These are phyloP conservation scores for Puccinia coronata DNA, from an alignment of 1,284 basidiomycete species.

Conservation along the genomic window DNA sequence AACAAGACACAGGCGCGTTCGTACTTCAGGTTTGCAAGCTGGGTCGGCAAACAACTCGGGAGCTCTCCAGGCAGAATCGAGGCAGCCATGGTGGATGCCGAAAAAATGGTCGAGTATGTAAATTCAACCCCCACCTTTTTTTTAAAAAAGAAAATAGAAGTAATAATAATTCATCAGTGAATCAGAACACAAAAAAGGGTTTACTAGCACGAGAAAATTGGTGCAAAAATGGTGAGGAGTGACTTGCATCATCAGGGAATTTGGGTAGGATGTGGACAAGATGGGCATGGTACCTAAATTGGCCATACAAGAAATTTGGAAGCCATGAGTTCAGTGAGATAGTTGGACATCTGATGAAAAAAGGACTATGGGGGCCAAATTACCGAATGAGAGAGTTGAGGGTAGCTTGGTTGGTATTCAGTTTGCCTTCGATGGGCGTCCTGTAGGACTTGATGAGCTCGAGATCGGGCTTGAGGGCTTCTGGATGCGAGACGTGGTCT, in stretches of 20 bases:
- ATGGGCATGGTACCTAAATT: slow-evolving; percentile 79
- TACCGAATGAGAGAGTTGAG: slow-evolving; percentile 29
- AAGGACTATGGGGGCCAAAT: background rate
- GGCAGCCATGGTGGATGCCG: slow-evolving; percentile 56
- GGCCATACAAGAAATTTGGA: background rate
- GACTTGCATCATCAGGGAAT: slow-evolving; percentile 68
- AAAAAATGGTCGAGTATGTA: slow-evolving; percentile 73
- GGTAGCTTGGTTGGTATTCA: slow-evolving; percentile 18
- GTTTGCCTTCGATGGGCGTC: slow-evolving; percentile 19
- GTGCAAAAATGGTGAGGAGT: background rate
- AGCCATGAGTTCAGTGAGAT: background rate
- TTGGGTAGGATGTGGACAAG: slow-evolving; percentile 75
- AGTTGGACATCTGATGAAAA: background rate
- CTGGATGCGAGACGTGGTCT: slow-evolving; percentile 27
- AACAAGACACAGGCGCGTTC: slow-evolving; percentile 76
- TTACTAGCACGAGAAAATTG: no score
- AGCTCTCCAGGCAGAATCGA: slow-evolving; percentile 51
- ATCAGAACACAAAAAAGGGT: no score
- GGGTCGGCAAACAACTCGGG: slow-evolving; percentile 62
- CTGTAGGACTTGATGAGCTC: slow-evolving; percentile 11
- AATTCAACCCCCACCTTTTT: slow-evolving; percentile 74
- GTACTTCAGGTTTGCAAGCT: slow-evolving; percentile 72
- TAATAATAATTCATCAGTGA: background rate
- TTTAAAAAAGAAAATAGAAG: background rate
- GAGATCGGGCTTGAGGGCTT: slow-evolving; percentile 30